Evolutionary conservation across 805 yeast species (phyloP), one percentile per base, ranked within the genome.

Genomic region (Zygotorulaspora florentina): DNA sequence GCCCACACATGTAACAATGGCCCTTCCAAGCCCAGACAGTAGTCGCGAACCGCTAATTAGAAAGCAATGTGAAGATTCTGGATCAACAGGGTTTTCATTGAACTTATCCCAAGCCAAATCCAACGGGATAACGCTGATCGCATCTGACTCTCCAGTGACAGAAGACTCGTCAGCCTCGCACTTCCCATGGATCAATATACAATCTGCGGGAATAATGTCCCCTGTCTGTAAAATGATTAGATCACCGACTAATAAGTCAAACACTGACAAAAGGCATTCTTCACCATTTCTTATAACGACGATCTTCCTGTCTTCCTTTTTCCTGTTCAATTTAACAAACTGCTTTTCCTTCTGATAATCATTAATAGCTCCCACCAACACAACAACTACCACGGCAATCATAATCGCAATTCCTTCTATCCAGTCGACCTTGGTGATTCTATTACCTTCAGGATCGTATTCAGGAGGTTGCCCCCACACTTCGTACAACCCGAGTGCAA

Each of bases 371-470:
- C 97, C 96, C 11, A 95, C 99, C 2, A 87, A 53, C 3, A 91
- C 96, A 28, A 93, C 98, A 48, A 93, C 91, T 3, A 80, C 58
- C 18, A 93, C 86, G 16, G 99, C 99, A 3, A 85, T 85, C 55
- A 93, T 78, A 61, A 93, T 93, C 34, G 99, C 99, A 31, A 90
- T 96, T 56, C 99, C 99, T 71, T 93, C 99, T 39, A 95, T 96
- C 97, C 98, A 93, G 58, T 91, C 96, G 27, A 93, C 95, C 57
- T 81, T 79, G 13, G 97, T 96, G 45, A 81, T 65, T 16, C 79
- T 72, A 17, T 79, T 73, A 23, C 96, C 96, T 52, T 87, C 87
- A 5, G 77, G 80, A 64, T 91, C 96, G 56, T 77, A 77, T 59
- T 79, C 80, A 0, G 87, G 73, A 0, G 84, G 89, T 53, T 85